Evolutionary conservation across 1,284 basidiomycete genomes (phyloP).

Genomic region (Gymnopus androsaceus): DNA sequence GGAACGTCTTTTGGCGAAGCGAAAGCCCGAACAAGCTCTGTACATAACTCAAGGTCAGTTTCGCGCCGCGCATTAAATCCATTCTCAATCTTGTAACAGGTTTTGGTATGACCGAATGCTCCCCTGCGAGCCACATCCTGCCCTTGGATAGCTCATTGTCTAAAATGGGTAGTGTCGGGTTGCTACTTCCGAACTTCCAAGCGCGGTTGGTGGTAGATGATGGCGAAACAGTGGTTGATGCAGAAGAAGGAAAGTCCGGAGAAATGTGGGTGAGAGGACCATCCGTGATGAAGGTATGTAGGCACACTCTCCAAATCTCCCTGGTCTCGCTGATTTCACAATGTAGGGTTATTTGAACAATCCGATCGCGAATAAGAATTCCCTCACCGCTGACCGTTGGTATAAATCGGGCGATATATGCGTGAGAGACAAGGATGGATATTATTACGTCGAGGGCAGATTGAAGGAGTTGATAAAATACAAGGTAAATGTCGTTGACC

Average conservation of each 20-base stretch:
- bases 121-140: constrained; percentile 59
- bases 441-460: constrained; percentile 66
- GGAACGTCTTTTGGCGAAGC: background rate
- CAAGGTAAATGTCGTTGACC: constrained; percentile 50
- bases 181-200: constrained; percentile 77
- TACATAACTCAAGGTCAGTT: background rate
- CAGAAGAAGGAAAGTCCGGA: constrained; percentile 24
- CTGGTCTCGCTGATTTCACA: background rate
- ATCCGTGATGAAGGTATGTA: constrained; percentile 34
- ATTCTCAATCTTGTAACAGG: constrained; percentile 43
- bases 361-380: constrained; percentile 58
- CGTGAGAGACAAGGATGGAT: constrained; percentile 63
- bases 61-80: background rate
- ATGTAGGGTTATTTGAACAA: constrained; percentile 70
- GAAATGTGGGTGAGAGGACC: constrained; percentile 34
- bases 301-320: background rate
- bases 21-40: constrained; percentile 1
- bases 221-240: constrained; percentile 20
- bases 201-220: constrained; percentile 70
- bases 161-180: constrained; percentile 69
- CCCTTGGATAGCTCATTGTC: constrained; percentile 37
- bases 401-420: constrained; percentile 86
- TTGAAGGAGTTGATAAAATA: constrained; percentile 87
- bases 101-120: constrained; percentile 81
- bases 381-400: constrained; percentile 76